Base-by-base conservation (phyloP, 106 monocot genomes). In the Apostasia ramifera region DNA sequence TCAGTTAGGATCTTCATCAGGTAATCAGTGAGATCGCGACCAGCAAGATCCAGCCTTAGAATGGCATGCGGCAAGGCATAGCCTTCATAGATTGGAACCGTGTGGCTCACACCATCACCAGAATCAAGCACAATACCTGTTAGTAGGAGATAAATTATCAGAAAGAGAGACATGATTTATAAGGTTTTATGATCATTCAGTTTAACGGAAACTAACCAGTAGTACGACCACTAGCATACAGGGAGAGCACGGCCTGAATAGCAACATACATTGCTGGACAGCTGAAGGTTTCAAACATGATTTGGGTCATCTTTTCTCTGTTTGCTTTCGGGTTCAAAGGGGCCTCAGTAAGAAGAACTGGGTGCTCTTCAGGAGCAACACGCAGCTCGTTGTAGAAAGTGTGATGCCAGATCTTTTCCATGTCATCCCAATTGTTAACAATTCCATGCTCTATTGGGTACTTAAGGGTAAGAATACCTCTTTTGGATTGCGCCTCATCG, bases 361-460 rank as follows among this genome's bases (percentile, higher is more conserved):
- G 86, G 70, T 86, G 86, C 49, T 86, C 86, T 61, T 82, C 81
- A 37, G 82, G 79, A 26, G 26, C 26, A 26, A 26, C 26, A 26
- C 26, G 26, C 26, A 26, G 26, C 26, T 26, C 26, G 26, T 26
- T 26, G 26, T 26, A 26, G 26, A 26, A 26, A 26, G 26, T 26
- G 26, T 26, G 26, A 26, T 26, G 26, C 26, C 26, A 26, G 26
- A 26, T 26, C 26, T 26, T 26, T 26, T 26, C 26, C 26, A 26
- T 26, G 67, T 87, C 87, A 61, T 87, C 87, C 87, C 87, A 87
- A 68, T 87, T 83, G 74, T 74, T 87, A 12, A 86, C 86, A 59
- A 86, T 80, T 1, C 86, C 86, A 47, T 86, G 86, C 80, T 86
- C 86, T 68, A 86, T 82, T 2, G 86, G 86, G 74, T 86, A 86